Evolutionary conservation across 768 basidiomycete species (phyloP).

Genomic region (Tulasnella calospora): DNA sequence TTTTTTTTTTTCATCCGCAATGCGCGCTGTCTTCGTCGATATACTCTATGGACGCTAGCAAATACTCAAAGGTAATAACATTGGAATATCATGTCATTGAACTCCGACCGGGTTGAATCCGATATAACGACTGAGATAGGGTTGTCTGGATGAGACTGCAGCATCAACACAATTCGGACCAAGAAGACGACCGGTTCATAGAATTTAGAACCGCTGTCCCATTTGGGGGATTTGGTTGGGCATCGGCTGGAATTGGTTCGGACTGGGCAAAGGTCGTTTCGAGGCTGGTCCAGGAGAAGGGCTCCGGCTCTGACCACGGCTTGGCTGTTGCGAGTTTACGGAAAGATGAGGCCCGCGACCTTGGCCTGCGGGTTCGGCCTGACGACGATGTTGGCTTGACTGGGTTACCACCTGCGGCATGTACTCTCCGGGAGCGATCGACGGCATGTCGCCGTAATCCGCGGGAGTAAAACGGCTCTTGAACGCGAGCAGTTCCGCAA

Average conservation of each 20-base stretch:
- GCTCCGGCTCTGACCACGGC: not conserved
- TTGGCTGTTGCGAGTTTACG: not conserved
- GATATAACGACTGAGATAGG: too few species aligned
- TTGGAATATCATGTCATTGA: slow-evolving; percentile 5
- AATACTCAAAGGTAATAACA: not conserved
- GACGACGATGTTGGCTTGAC: not conserved
- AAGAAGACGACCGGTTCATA: not conserved
- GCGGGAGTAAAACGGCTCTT: slow-evolving; percentile 16
- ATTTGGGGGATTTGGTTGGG: not conserved
- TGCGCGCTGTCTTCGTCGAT: not conserved
- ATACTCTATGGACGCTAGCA: slow-evolving; percentile 6
- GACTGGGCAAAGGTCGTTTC: not conserved
- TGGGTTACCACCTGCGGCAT: not conserved
- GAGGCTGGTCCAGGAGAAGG: not conserved
- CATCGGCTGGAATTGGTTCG: not conserved
- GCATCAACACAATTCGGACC: not conserved
- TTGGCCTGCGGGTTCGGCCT: not conserved
- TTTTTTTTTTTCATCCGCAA: not conserved
- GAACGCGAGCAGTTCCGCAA: slow-evolving; percentile 22
- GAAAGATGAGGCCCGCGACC: not conserved
- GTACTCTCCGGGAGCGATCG: not conserved
- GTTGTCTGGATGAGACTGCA: not conserved
- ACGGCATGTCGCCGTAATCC: not conserved
- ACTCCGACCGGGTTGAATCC: not conserved
- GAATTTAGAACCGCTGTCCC: not conserved